Base-by-base conservation (phyloP, 2,329 filamentous ascomycete species). In the Aspergillus bombycis region DNA sequence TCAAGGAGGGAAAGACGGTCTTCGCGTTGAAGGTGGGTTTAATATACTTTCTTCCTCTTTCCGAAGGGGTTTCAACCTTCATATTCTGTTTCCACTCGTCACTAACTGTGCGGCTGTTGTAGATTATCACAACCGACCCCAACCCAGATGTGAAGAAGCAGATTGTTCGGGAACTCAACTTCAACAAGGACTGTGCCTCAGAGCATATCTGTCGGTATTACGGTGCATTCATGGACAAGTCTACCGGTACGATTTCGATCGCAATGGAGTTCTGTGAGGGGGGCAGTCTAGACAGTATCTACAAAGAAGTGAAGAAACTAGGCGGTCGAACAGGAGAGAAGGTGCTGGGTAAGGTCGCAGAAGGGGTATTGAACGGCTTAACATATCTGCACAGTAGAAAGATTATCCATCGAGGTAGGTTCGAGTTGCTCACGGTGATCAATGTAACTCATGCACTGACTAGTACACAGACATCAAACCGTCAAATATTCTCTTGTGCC, bases 231-330 rank as follows among this genome's bases (percentile, higher is more conserved):
- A 92, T 96, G 76, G 94, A 99, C 75, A 91, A 95, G 63, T 91
- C 93, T n/a, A 96, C 93, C 11, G 93, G 94, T 57, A 98, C 94
- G 55, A 98, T 99, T 70, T 97, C 93, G 55, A 99, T 99, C 74
- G 94, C 93, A 62, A 99, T 99, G 95, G 95, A 99, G 77, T 98
- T 96, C 73, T 99, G 95, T 76, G 95, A 98, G 79, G 95, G 95
- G 62, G 95, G 95, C 59, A 97, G 93, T 54, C 86, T 99, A 23
- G 94, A 99, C 81, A 95, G 92, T 75, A 95, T 99, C 68, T 99
- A 99, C 83, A 92, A 92, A 69, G 95, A 99, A 80, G 94, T 99
- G 41, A 97, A 97, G 82, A 93, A 95, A 71, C 87, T 98, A 2
- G 94, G 94, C 48, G 95, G 95, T 12, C 88, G 95, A 57, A 98